phyloP scores from a whole-genome alignment of 176 grass and related monocot species.

The Dendrocalamus sinicus region DNA sequence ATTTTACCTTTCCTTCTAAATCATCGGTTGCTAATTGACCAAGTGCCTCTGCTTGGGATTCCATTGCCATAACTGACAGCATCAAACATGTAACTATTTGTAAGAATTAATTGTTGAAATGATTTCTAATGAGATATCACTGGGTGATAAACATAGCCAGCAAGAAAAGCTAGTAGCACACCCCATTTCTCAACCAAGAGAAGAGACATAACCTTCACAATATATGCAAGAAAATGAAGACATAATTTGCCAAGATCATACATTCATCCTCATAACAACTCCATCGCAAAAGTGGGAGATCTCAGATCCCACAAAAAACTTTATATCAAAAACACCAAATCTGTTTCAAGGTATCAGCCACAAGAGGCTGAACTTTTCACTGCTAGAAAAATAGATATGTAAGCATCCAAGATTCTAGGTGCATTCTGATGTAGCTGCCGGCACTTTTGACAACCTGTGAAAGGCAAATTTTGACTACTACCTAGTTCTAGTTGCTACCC shows the following conservation, averaged over 20 bases:
- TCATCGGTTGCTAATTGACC: conserved; percentile 88
- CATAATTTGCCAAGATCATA: conserved; percentile 24
- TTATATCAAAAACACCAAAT: neutral
- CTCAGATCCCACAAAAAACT: neutral
- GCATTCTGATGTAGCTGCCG: neutral
- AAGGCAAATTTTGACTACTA: neutral
- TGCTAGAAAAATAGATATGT: neutral
- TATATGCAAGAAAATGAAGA: conserved; percentile 9
- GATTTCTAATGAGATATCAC: conserved; percentile 7
- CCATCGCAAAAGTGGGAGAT: neutral
- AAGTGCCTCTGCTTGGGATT: conserved; percentile 95
- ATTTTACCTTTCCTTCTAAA: conserved; percentile 94
- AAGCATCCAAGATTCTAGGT: neutral
- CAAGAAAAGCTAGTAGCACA: conserved; percentile 7
- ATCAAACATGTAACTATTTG: conserved; percentile 32
- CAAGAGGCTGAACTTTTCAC: conserved; percentile 28
- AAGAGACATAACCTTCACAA: conserved; percentile 31
- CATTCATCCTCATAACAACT: neutral
- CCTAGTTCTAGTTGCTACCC: conserved; percentile 10
- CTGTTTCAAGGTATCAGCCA: neutral
- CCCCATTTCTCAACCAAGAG: conserved; percentile 32
- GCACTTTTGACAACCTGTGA: neutral
- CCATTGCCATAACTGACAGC: conserved; percentile 90
- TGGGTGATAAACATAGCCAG: neutral
- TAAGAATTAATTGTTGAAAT: conserved; percentile 1